Evolutionary conservation across 2,329 filamentous ascomycete species (phyloP), one percentile per base, ranked within the genome.

Genomic region (Fusarium verrucosum): DNA sequence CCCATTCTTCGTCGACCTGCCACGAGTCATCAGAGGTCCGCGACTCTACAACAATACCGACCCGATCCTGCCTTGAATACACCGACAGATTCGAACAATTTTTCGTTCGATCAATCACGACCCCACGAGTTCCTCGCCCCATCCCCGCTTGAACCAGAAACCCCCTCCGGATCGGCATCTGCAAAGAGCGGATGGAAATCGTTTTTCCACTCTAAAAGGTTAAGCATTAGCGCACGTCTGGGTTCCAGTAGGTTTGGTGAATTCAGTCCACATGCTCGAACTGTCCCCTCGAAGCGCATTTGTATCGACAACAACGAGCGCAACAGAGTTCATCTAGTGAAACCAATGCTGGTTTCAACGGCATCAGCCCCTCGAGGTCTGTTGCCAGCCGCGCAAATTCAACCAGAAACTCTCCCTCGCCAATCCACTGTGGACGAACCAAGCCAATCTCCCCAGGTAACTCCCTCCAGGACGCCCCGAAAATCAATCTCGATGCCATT

Each of bases 1-100:
- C 84, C 87, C 2, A 87, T 85, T 25, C 83, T 94, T 58, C 87
- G 89, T 57, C 82, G 91, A 69, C 91, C 91, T 49, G 90, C 90
- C 41, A 94, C 91, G 17, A 93, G 91, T 74, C 90, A 93, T 72
- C 90, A 94, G 74, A 84, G 91, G 69, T 90, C 89, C 41, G 87
- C 87, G 30, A 92, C 89, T 2, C 78, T 92, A 25, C 87, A 91
- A 67, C 84, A 87, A 60, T 74, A 79, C 25, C 75, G 78, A 50
- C 72, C 74, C 16, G 70, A 75, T 52, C 66, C 71, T 22, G 70
- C 73, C 23, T 46, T 72, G 19, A 53, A 70, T 25, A 67, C 66
- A 46, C 65, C 67, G 19, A 62, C 57, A n/a, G 61, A 66, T 28
- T 60, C 72, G 22, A 65, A 68, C n/a, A 75, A 72, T 28, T 73